Percentiles rank a stretch among this genome's conserved stretches.
Evolutionary conservation across 768 basidiomycete species (phyloP).

Genomic region (Kondoa malvinella): DNA sequence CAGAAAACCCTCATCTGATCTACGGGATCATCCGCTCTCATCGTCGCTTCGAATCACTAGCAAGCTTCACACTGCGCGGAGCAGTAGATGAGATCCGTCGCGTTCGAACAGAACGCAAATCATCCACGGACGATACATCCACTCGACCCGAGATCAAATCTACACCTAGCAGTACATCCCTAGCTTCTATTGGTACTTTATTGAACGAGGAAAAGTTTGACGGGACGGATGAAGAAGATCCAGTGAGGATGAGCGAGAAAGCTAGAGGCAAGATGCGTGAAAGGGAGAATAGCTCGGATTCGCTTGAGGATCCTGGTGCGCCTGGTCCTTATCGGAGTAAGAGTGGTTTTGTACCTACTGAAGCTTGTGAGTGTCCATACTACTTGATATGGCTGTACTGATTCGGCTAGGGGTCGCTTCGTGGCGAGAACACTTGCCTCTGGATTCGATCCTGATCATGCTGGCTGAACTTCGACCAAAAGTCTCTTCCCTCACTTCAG

Average conservation of each 20-base stretch:
- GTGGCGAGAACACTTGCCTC: conserved; percentile 89
- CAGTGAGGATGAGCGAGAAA: conserved; percentile 53
- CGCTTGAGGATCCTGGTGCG: conserved; percentile 11
- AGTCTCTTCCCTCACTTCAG: conserved; percentile 56
- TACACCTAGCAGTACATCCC: not conserved
- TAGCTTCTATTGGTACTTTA: not conserved
- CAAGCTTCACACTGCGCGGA: conserved; percentile 72
- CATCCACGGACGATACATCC: not conserved
- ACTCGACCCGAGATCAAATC: not conserved
- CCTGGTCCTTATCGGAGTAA: conserved; percentile 43
- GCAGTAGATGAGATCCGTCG: conserved; percentile 72
- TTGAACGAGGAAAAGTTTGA: not conserved
- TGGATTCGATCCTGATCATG: conserved; percentile 72
- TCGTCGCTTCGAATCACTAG: conserved; percentile 70
- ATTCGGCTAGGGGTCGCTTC: conserved; percentile 50
- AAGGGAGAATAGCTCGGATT: conserved; percentile 31
- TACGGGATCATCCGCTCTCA: conserved; percentile 73
- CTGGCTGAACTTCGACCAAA: conserved; percentile 74
- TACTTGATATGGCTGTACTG: not conserved
- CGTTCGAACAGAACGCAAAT: conserved; percentile 25
- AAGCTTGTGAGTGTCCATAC: conserved; percentile 63
- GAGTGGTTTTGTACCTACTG: conserved; percentile 85
- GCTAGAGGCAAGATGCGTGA: conserved; percentile 80
- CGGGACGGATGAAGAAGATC: conserved; percentile 17
- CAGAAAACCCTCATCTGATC: conserved; percentile 70